A percentile compares a stretch with the other conserved stretches of the same genome.
phyloP scores from a whole-genome alignment of 345 rosid genomes.

The Dimocarpus longan region DNA sequence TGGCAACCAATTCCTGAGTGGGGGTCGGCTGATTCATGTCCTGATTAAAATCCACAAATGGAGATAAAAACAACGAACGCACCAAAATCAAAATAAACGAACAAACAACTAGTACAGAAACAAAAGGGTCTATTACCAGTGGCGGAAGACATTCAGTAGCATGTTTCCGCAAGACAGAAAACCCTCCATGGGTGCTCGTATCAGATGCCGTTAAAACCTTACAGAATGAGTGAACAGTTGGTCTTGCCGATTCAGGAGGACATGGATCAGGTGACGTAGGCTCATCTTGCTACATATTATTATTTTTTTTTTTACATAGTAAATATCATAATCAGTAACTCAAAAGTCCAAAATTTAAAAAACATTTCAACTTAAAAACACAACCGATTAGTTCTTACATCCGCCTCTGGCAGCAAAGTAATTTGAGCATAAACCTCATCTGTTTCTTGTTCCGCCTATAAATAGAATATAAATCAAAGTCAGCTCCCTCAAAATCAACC shows the following conservation, averaged over 20 bases:
- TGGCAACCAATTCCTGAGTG: constrained; percentile 88
- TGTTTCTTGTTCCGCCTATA: constrained; percentile 92
- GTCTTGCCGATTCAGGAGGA: constrained; percentile 46
- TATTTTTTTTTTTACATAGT: background rate
- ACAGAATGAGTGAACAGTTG: constrained; percentile 68
- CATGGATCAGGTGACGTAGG: constrained; percentile 56
- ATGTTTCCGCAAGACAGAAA: constrained; percentile 87
- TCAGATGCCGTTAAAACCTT: constrained; percentile 96
- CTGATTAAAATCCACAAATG: constrained; percentile 40
- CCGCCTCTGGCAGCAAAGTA: constrained; percentile 65
- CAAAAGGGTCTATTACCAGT: constrained; percentile 47
- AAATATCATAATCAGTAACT: constrained; percentile 3
- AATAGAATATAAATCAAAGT: constrained; percentile 19
- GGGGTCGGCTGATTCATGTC: constrained; percentile 90
- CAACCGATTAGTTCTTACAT: constrained; percentile 45
- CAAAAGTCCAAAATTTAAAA: background rate
- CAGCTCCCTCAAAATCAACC: constrained; percentile 15
- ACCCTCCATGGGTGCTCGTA: constrained; percentile 98
- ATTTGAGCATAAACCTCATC: constrained; percentile 98
- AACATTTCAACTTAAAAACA: constrained; percentile 12
- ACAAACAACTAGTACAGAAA: background rate
- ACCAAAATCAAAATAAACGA: background rate
- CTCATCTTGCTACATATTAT: constrained; percentile 48
- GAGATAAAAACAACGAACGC: background rate
- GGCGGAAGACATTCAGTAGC: constrained; percentile 95